Percentiles rank a stretch among this genome's conserved stretches.
These are phyloP conservation scores for Aspergillus sp. DNA, from an alignment of 2,329 filamentous ascomycete species.

Conservation along the genomic window DNA sequence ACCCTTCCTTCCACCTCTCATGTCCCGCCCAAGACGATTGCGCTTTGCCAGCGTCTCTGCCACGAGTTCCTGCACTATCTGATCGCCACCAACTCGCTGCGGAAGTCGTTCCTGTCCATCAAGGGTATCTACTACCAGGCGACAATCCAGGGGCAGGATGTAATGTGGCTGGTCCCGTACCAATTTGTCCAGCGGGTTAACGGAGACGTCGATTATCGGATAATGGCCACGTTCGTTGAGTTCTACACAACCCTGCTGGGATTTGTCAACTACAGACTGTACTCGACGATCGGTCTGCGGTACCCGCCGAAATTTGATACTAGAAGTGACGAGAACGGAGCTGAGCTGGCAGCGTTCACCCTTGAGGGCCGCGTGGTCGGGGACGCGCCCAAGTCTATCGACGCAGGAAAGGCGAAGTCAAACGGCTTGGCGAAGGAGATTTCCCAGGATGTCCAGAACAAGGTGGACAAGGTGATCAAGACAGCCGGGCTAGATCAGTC, in stretches of 20 bases:
- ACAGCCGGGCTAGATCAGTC: slow-evolving; percentile 32
- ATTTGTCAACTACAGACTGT: slow-evolving; percentile 92
- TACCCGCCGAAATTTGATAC: slow-evolving; percentile 93
- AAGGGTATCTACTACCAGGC: slow-evolving; percentile 99
- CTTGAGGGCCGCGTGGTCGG: slow-evolving; percentile 63
- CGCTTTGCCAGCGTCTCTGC: slow-evolving; percentile 82
- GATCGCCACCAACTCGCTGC: slow-evolving; percentile 80
- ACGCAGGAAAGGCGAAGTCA: slow-evolving; percentile 45
- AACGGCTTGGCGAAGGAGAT: slow-evolving; percentile 48
- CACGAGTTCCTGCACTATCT: slow-evolving; percentile 98
- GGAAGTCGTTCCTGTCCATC: slow-evolving; percentile 95
- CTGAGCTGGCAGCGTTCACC: slow-evolving; percentile 82
- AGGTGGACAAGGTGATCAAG: slow-evolving; percentile 50
- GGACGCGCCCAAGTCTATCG: slow-evolving; percentile 40
- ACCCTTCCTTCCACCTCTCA: slow-evolving; percentile 84
- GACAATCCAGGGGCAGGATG: slow-evolving; percentile 91
- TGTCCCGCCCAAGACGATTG: slow-evolving; percentile 91
- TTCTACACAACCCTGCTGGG: slow-evolving; percentile 96
- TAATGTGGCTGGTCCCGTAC: slow-evolving; percentile 95
- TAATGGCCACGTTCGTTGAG: slow-evolving; percentile 98
- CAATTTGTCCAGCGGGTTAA: slow-evolving; percentile 93
- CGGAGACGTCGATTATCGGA: slow-evolving; percentile 92
- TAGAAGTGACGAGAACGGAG: slow-evolving; percentile 77
- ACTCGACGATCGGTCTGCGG: slow-evolving; percentile 81
- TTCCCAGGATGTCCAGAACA: slow-evolving; percentile 60